Evolutionary conservation across 2,329 filamentous ascomycete species (phyloP), one percentile per base, ranked within the genome.

Genomic region (Diaporthe batatas): DNA sequence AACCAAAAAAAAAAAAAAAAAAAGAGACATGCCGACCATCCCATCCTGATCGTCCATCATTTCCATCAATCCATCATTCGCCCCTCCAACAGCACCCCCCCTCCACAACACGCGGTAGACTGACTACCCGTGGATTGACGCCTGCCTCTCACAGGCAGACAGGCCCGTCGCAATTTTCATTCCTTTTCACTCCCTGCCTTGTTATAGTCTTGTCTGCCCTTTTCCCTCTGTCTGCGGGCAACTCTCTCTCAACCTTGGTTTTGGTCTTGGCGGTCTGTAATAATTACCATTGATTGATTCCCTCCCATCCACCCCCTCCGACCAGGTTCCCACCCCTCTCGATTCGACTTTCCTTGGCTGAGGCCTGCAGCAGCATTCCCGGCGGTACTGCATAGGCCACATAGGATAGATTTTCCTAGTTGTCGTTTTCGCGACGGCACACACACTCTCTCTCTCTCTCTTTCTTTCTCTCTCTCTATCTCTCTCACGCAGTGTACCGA

Each of bases 21-120:
- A 62, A 32, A 53, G 3, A 70, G 21, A 54, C 8, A 32, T 34
- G 5, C 34, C n/a, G 57, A 59, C 68, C 32, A 16, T 53, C 62
- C 34, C 32, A 16, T 53, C 62, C 34, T 72, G 70, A 58, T 59
- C 62, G 42, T 49, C 67, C 67, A 62, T 73, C 71, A 73, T 73
- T 55, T 73, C 71, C 67, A 72, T 73, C 67, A 73, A 64, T 70
- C 71, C 57, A 72, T 59, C n/a, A 51, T 42, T 42, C 42, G 47
- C 32, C 39, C 47, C 32, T 53, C 55, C 25, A 23, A 51, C 47
- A 21, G 47, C 49, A 18, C 47, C 47, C 49, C 42, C 54, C 59
- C 14, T 32, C 39, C 39, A 11, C 44, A 14, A 11, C 44, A 8
- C 57, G 42, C 39, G 25, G 58, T 65, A 51, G 62, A 51, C 71